Evolutionary conservation across 2,329 filamentous ascomycete species (phyloP).

Genomic region (Sporothrix phasma): DNA sequence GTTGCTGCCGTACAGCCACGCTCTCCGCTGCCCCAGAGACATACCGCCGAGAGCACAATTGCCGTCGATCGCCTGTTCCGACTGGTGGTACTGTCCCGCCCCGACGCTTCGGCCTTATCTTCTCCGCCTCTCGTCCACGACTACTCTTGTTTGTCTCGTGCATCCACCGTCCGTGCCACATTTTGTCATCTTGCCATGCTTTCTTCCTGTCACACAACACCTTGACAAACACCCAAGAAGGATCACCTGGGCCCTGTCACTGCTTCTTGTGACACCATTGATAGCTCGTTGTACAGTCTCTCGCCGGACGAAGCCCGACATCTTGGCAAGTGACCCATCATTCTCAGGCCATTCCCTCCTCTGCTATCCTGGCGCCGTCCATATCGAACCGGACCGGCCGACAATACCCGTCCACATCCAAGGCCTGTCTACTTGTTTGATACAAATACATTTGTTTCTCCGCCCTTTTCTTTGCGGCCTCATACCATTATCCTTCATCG

Average conservation of each 20-base stretch:
- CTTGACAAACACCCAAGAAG: background rate
- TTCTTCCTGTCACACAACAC: background rate
- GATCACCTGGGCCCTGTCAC: background rate
- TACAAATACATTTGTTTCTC: background rate
- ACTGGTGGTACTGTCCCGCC: constrained; percentile 1
- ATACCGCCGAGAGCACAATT: background rate
- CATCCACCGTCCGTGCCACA: background rate
- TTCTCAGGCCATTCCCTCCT: background rate
- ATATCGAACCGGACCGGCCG: background rate
- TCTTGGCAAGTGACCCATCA: background rate
- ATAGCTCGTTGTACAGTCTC: background rate
- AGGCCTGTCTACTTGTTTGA: background rate
- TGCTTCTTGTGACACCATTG: constrained; percentile 6
- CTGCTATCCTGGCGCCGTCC: background rate
- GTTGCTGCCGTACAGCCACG: background rate
- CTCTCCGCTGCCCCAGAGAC: background rate
- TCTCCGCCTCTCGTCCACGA: constrained; percentile 1
- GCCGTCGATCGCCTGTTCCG: background rate
- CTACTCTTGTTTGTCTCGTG: background rate
- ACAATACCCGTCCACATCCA: background rate
- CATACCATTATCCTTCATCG: background rate
- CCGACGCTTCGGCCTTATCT: background rate
- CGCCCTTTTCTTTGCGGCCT: background rate
- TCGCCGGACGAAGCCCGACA: background rate
- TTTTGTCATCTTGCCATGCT: background rate